Evolutionary conservation across 805 yeast species (phyloP).

Genomic region (Kurtzmaniella cleridarum): DNA sequence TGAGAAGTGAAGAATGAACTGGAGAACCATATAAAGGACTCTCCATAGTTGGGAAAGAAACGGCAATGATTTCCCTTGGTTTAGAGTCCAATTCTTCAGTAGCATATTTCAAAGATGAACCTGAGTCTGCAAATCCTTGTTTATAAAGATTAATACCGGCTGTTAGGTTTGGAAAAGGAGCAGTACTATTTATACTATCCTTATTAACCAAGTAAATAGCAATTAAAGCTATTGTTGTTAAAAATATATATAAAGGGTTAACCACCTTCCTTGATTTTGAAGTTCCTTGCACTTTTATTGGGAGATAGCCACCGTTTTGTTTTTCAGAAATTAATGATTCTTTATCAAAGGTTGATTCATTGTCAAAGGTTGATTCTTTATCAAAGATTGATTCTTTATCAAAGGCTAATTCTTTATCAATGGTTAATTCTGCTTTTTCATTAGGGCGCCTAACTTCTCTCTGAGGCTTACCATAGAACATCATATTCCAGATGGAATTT

Average conservation of each 20-base stretch:
- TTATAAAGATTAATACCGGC: too few species aligned
- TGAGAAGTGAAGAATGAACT: constrained; percentile 34
- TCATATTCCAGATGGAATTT: constrained; percentile 14
- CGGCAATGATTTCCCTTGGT: constrained; percentile 18
- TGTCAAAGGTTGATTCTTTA: background rate
- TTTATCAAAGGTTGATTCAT: background rate
- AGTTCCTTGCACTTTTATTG: background rate
- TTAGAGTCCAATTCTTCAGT: constrained; percentile 1
- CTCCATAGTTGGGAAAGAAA: constrained; percentile 22
- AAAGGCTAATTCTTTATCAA: background rate
- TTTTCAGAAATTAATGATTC: constrained; percentile 1
- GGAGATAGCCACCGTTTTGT: background rate
- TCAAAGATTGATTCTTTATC: too few species aligned
- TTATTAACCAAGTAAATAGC: background rate
- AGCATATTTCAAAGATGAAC: constrained; percentile 1
- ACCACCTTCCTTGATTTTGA: background rate
- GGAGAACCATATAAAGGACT: constrained; percentile 22
- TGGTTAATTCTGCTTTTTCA: background rate
- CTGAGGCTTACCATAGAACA: constrained; percentile 9
- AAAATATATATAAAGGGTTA: background rate
- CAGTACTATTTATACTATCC: too few species aligned
- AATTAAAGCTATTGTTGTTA: background rate
- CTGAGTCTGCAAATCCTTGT: too few species aligned
- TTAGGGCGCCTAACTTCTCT: background rate
- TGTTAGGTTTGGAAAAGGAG: too few species aligned